phyloP scores from a whole-genome alignment of 495 filamentous ascomycete species.

The Podospora australis region DNA sequence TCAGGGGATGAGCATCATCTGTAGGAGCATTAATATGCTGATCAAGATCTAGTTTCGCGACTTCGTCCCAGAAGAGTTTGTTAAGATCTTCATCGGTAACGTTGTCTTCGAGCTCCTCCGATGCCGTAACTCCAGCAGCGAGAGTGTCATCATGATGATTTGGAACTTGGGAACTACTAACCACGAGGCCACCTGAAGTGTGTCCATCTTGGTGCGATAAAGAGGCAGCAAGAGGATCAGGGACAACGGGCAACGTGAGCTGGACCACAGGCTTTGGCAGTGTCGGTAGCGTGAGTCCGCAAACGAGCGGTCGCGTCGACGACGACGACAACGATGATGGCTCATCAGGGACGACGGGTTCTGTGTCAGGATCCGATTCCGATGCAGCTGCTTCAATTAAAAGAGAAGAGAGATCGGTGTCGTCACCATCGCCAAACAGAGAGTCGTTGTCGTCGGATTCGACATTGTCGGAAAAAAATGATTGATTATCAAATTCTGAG shows the following conservation, averaged over 20 bases:
- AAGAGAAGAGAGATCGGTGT: slow-evolving; percentile 16
- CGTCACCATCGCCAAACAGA: slow-evolving; percentile 18
- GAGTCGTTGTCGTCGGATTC: slow-evolving; percentile 17
- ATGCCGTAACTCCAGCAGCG: neutral
- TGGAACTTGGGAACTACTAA: slow-evolving; percentile 25
- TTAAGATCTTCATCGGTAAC: slow-evolving; percentile 6
- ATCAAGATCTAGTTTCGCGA: slow-evolving; percentile 2
- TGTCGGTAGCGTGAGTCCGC: neutral
- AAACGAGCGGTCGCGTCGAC: neutral
- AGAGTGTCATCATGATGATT: slow-evolving; percentile 4
- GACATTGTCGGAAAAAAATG: slow-evolving; percentile 1
- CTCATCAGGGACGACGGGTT: slow-evolving; percentile 8
- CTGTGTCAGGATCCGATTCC: slow-evolving; percentile 1
- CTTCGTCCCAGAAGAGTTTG: slow-evolving; percentile 5
- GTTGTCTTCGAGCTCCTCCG: neutral
- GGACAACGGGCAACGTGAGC: slow-evolving; percentile 19
- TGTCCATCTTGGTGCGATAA: slow-evolving; percentile 22
- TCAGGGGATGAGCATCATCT: slow-evolving; percentile 4
- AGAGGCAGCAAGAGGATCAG: slow-evolving; percentile 20
- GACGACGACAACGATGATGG: slow-evolving; percentile 6
- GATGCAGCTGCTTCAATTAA: slow-evolving; percentile 14
- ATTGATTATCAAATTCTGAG: neutral
- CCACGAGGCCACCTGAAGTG: slow-evolving; percentile 25
- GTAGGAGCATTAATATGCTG: slow-evolving; percentile 18
- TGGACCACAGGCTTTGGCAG: neutral